Percentiles rank a stretch among this genome's conserved stretches.
Evolutionary conservation across 148 eudicot species (phyloP).

Genomic region (Oxyria digyna): DNA sequence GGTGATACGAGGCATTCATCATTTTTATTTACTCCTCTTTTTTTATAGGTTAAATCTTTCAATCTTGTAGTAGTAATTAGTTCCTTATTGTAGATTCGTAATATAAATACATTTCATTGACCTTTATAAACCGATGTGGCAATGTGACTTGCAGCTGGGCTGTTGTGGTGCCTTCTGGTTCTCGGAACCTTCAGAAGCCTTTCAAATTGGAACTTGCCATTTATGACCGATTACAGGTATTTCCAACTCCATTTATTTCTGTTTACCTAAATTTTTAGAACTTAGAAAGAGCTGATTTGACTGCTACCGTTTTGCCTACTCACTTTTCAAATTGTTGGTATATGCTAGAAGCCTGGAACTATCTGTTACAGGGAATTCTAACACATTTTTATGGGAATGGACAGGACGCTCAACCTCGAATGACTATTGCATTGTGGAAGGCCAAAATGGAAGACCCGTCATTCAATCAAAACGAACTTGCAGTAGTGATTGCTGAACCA

Average conservation of each 20-base stretch:
- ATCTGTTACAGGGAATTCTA: neutral
- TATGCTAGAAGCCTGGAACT: neutral
- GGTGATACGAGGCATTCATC: neutral
- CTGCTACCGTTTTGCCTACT: neutral
- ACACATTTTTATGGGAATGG: neutral
- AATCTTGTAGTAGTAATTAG: neutral
- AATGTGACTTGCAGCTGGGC: conserved; percentile 57
- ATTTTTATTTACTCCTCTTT: neutral
- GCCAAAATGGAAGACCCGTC: conserved; percentile 82
- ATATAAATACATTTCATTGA: too few species aligned
- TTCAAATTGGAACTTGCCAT: conserved; percentile 91
- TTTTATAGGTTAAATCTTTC: neutral
- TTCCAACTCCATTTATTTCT: neutral
- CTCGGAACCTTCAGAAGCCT: conserved; percentile 60
- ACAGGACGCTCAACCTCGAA: conserved; percentile 88
- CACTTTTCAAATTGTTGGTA: neutral
- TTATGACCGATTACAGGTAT: conserved; percentile 57
- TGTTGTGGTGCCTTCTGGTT: conserved; percentile 73
- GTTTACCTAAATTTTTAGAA: neutral
- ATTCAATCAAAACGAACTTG: conserved; percentile 56
- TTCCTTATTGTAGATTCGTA: neutral
- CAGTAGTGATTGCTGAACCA: conserved; percentile 56
- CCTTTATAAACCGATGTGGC: too few species aligned
- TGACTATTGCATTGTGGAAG: conserved; percentile 69
- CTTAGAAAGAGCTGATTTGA: neutral